A percentile compares a stretch with the other conserved stretches of the same genome.
phyloP scores from a whole-genome alignment of 139 green algal species.

The Microglena sp. region DNA sequence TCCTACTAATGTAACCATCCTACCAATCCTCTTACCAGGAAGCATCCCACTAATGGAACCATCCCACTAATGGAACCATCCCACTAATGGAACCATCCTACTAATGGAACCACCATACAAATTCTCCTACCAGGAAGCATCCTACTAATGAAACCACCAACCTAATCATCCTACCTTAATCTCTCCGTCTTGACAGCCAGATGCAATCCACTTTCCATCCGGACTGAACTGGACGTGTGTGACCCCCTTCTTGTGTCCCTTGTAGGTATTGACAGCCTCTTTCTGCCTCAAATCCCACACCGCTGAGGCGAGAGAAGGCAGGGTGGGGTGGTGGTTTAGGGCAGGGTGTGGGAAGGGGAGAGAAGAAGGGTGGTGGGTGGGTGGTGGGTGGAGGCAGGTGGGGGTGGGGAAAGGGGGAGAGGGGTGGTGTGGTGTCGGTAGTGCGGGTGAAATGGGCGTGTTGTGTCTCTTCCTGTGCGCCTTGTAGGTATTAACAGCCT shows the following conservation, averaged over 20 bases:
- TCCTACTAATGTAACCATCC: too few relatives aligned
- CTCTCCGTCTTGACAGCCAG: constrained; percentile 51
- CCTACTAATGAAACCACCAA: not conserved
- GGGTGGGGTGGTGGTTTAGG: too few relatives aligned
- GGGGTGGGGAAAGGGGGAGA: not conserved
- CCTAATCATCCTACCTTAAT: constrained; percentile 48
- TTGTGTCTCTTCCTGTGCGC: not conserved
- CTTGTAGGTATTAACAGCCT: not conserved
- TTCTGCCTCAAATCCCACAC: constrained; percentile 69
- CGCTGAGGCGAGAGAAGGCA: constrained; percentile 8
- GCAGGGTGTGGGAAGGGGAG: not conserved
- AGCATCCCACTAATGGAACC: not conserved
- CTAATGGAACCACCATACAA: not conserved
- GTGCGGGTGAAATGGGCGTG: not conserved
- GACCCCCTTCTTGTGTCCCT: constrained; percentile 54
- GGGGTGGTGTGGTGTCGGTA: not conserved
- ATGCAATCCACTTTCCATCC: constrained; percentile 66
- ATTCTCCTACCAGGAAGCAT: not conserved
- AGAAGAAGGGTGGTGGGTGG: not conserved
- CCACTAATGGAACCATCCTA: too few relatives aligned
- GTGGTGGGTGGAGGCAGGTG: not conserved
- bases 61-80: too few relatives aligned
- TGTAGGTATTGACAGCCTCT: constrained; percentile 62
- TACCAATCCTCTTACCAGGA: too few relatives aligned
- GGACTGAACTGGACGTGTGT: constrained; percentile 61